Conservation (phyloP, 2,329 filamentous ascomycete genomes). For the Amylocarpus encephaloides region DNA sequence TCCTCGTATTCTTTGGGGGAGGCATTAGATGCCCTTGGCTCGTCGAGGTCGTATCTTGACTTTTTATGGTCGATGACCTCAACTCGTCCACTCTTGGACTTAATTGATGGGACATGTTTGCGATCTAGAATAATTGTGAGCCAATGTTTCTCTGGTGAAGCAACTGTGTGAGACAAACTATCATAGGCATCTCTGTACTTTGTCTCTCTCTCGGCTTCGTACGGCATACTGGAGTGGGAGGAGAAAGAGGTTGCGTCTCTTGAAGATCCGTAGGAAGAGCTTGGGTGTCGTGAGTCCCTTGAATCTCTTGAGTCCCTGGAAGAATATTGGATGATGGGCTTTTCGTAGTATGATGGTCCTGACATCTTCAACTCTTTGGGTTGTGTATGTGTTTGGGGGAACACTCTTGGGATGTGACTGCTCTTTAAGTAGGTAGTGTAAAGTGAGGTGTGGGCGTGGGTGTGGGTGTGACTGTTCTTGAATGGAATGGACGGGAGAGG, state of each 20-base stretch:
- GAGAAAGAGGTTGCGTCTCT: neutral
- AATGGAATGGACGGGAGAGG: neutral
- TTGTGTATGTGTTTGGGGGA: constrained; percentile 1
- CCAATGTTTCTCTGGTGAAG: neutral
- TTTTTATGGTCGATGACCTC: constrained; percentile 8
- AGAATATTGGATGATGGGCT: constrained; percentile 8
- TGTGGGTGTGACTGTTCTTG: neutral
- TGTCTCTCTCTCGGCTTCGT: neutral
- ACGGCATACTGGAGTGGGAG: neutral
- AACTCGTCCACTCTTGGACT: constrained; percentile 4
- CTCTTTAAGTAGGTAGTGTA: neutral
- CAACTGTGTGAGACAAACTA: constrained; percentile 11
- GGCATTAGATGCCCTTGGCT: constrained; percentile 8
- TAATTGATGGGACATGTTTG: constrained; percentile 8
- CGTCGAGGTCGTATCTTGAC: constrained; percentile 8
- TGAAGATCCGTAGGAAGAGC: constrained; percentile 10
- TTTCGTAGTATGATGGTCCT: neutral
- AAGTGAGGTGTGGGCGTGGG: constrained; percentile 2
- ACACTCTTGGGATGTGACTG: constrained; percentile 7
- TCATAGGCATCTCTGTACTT: constrained; percentile 17
- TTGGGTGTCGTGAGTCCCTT: constrained; percentile 12
- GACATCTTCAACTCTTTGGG: constrained; percentile 9
- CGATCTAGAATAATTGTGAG: constrained; percentile 5
- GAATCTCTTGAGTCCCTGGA: constrained; percentile 4
- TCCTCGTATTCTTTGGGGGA: constrained; percentile 14